Percentiles rank a stretch among this genome's conserved stretches.
These are phyloP conservation scores for Rubus idaeus DNA, from an alignment of 306 rosid genomes.

Conservation along the genomic window DNA sequence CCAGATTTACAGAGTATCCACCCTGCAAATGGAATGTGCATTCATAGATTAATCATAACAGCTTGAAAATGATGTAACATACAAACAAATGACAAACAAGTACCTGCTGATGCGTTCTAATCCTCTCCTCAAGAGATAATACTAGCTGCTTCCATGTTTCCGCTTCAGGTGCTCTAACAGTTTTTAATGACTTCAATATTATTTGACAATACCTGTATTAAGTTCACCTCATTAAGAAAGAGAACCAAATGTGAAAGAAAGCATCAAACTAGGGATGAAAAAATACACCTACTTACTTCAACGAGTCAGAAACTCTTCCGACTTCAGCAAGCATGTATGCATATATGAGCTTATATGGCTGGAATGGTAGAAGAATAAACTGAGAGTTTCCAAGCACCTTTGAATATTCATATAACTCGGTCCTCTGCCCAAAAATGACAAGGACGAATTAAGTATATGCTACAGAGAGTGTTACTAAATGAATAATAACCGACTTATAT, in stretches of 20 bases:
- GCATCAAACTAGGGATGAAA: slow-evolving; percentile 15
- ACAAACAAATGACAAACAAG: slow-evolving; percentile 14
- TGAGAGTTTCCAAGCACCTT: slow-evolving; percentile 94
- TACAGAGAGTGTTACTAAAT: slow-evolving; percentile 6
- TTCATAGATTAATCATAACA: slow-evolving; percentile 13
- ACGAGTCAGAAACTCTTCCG: slow-evolving; percentile 83
- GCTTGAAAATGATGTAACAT: slow-evolving; percentile 14
- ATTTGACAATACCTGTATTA: slow-evolving; percentile 81
- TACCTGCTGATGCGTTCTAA: slow-evolving; percentile 86
- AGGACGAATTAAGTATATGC: slow-evolving; percentile 24
- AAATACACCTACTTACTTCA: slow-evolving; percentile 64
- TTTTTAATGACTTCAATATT: slow-evolving; percentile 71
- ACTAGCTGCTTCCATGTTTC: slow-evolving; percentile 84
- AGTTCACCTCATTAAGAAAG: slow-evolving; percentile 17
- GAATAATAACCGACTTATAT: background rate
- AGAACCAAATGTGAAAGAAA: slow-evolving; percentile 10
- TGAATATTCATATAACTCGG: slow-evolving; percentile 86
- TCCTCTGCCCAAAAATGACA: slow-evolving; percentile 66
- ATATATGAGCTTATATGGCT: slow-evolving; percentile 88
- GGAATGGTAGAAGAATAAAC: slow-evolving; percentile 79
- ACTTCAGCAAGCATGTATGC: slow-evolving; percentile 96
- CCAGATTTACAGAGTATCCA: slow-evolving; percentile 77
- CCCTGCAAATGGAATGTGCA: slow-evolving; percentile 55
- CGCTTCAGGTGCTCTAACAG: slow-evolving; percentile 82
- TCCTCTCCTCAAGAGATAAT: slow-evolving; percentile 87